phyloP scores from a whole-genome alignment of 2,329 filamentous ascomycete species.

The Cytospora chrysosperma region DNA sequence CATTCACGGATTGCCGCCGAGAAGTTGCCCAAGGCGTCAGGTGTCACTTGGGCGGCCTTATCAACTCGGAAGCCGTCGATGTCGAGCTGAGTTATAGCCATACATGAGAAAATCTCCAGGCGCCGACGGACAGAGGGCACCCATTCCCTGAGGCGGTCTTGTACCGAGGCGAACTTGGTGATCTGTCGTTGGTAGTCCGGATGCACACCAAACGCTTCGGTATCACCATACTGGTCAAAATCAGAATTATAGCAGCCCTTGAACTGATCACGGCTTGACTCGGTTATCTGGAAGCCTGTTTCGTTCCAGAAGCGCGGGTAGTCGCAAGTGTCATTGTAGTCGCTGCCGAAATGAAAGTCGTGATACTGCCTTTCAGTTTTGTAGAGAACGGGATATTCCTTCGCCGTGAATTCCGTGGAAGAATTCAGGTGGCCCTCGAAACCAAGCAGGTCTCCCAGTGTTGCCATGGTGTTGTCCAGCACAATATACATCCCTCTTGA shows the following conservation, averaged over 20 bases:
- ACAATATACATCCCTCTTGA: constrained; percentile 62
- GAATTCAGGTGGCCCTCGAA: constrained; percentile 60
- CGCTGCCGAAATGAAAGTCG: constrained; percentile 56
- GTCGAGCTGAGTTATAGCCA: constrained; percentile 61
- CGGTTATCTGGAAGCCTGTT: constrained; percentile 49
- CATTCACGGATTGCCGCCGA: constrained; percentile 57
- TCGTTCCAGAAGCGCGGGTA: constrained; percentile 64
- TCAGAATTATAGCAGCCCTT: constrained; percentile 61
- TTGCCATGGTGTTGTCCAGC: constrained; percentile 63
- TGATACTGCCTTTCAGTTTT: constrained; percentile 54
- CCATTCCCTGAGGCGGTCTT: constrained; percentile 67
- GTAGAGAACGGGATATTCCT: constrained; percentile 58
- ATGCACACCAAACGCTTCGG: constrained; percentile 62
- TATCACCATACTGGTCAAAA: constrained; percentile 64
- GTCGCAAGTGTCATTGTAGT: constrained; percentile 51
- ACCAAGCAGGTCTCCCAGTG: constrained; percentile 62
- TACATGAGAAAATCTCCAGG: constrained; percentile 61
- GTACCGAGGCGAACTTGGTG: constrained; percentile 65
- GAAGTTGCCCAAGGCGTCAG: constrained; percentile 60
- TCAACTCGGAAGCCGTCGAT: constrained; percentile 67
- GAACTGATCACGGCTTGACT: constrained; percentile 45
- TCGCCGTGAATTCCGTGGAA: constrained; percentile 52
- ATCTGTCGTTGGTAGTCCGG: constrained; percentile 64
- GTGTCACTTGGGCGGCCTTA: constrained; percentile 63
- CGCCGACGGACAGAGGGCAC: constrained; percentile 55